Percentiles rank a stretch among this genome's conserved stretches.
Evolutionary conservation across 306 rosid species (phyloP).

Genomic region (Quercus gilva): DNA sequence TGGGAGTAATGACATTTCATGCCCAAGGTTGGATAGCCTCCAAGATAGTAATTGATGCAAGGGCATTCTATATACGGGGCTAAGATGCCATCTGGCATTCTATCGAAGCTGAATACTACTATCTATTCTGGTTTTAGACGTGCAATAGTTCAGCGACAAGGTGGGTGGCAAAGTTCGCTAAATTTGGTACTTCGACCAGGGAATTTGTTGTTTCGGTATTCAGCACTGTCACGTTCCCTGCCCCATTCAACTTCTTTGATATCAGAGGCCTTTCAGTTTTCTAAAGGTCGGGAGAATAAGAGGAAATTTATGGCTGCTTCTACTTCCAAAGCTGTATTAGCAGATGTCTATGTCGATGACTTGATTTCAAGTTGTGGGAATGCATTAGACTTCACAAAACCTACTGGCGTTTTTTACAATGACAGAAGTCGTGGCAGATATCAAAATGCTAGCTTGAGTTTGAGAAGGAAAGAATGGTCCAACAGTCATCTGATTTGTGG

Average conservation of each 20-base stretch:
- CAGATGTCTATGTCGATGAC: constrained; percentile 63
- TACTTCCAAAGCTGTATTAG: constrained; percentile 58
- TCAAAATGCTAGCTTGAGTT: constrained; percentile 44
- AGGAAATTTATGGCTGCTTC: constrained; percentile 64
- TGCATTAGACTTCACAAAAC: constrained; percentile 46
- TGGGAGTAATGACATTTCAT: constrained; percentile 41
- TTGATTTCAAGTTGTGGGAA: constrained; percentile 39
- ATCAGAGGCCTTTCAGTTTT: constrained; percentile 3
- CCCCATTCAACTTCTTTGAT: constrained; percentile 33
- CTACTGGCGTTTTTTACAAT: constrained; percentile 46
- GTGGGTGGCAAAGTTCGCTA: constrained; percentile 20
- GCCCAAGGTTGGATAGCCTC: constrained; percentile 13
- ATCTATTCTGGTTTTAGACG: constrained; percentile 36
- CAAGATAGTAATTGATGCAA: constrained; percentile 22
- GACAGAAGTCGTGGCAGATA: constrained; percentile 35
- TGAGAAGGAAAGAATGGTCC: constrained; percentile 45
- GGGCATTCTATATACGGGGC: constrained; percentile 32
- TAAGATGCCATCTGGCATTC: constrained; percentile 61
- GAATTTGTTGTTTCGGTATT: constrained; percentile 32
- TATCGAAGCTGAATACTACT: constrained; percentile 54
- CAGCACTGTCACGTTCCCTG: constrained; percentile 32
- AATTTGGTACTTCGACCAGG: constrained; percentile 26
- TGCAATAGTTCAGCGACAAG: constrained; percentile 31
- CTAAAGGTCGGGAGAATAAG: constrained; percentile 11
- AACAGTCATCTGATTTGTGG: constrained; percentile 32